A percentile compares a stretch with the other conserved stretches of the same genome.
phyloP scores from a whole-genome alignment of 192 early-diverging fungal species.

The Bifiguratus adelaidae region DNA sequence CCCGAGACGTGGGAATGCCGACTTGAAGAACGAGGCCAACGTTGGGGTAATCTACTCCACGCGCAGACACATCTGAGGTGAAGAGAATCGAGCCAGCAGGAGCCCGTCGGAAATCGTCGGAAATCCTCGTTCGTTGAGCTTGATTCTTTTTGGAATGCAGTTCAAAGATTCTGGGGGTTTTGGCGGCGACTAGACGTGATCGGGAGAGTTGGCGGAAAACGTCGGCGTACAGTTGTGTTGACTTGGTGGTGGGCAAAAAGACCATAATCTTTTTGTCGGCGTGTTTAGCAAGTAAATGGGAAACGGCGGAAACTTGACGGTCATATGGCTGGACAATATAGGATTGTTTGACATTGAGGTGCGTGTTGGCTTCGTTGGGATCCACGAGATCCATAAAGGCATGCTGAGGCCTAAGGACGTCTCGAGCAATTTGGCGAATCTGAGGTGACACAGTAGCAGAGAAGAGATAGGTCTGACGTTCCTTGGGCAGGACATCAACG shows the following conservation, averaged over 20 bases:
- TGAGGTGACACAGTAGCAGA: slow-evolving; percentile 79
- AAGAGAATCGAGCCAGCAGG: slow-evolving; percentile 58
- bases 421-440: slow-evolving; percentile 56
- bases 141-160: slow-evolving; percentile 79
- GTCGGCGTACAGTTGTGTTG: slow-evolving; percentile 49
- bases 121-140: slow-evolving; percentile 51
- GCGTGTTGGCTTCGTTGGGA: slow-evolving; percentile 74
- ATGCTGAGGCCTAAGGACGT: slow-evolving; percentile 51
- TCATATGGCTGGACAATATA: slow-evolving; percentile 51
- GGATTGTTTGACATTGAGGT: slow-evolving; percentile 71
- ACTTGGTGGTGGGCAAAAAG: slow-evolving; percentile 76
- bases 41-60: slow-evolving; percentile 95
- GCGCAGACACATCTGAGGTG: slow-evolving; percentile 93
- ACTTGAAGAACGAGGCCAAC: slow-evolving; percentile 87
- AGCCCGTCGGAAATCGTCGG: slow-evolving; percentile 62
- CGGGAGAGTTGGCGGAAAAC: slow-evolving; percentile 32
- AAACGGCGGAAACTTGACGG: slow-evolving; percentile 47
- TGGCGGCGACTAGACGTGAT: background rate
- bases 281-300: slow-evolving; percentile 56
- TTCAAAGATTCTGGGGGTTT: slow-evolving; percentile 30
- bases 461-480: slow-evolving; percentile 87
- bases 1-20: slow-evolving; percentile 68
- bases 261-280: slow-evolving; percentile 75
- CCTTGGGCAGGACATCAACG: slow-evolving; percentile 37
- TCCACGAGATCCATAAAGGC: slow-evolving; percentile 76